phyloP scores from a whole-genome alignment of 495 filamentous ascomycete species.

The Talaromyces nanjingensis region DNA sequence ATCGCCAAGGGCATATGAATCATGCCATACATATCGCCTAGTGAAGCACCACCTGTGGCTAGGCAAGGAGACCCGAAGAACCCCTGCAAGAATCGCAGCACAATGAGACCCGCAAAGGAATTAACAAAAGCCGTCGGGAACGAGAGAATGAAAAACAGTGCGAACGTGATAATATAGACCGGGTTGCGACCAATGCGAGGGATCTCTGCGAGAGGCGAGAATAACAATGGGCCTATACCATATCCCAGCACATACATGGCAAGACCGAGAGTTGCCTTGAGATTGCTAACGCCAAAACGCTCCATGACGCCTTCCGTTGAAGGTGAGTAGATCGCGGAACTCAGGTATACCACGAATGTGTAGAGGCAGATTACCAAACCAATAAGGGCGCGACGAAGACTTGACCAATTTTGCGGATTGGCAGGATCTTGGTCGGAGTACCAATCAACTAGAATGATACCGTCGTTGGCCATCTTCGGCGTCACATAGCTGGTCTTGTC shows the following conservation, averaged over 20 bases:
- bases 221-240: conserved; percentile 38
- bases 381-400: conserved; percentile 17
- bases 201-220: conserved; percentile 38
- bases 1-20: conserved; percentile 48
- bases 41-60: conserved; percentile 47
- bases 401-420: conserved; percentile 52
- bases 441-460: conserved; percentile 38
- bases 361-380: conserved; percentile 24
- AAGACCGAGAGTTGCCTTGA: conserved; percentile 40
- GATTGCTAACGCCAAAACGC: conserved; percentile 31
- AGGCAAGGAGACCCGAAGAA: conserved; percentile 48
- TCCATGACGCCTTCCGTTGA: conserved; percentile 26
- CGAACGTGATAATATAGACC: conserved; percentile 36
- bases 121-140: conserved; percentile 40
- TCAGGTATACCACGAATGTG: conserved; percentile 31
- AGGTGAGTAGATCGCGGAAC: conserved; percentile 28
- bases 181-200: conserved; percentile 38
- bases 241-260: conserved; percentile 49
- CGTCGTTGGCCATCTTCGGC: not conserved
- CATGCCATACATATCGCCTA: conserved; percentile 48
- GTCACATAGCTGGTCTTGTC: not conserved
- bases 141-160: conserved; percentile 42
- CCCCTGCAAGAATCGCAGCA: conserved; percentile 47
- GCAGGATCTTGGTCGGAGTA: conserved; percentile 45
- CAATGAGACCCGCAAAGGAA: conserved; percentile 42